Evolutionary conservation across 1,284 basidiomycete genomes (phyloP).

Genomic region (Mycosarcoma maydis): DNA sequence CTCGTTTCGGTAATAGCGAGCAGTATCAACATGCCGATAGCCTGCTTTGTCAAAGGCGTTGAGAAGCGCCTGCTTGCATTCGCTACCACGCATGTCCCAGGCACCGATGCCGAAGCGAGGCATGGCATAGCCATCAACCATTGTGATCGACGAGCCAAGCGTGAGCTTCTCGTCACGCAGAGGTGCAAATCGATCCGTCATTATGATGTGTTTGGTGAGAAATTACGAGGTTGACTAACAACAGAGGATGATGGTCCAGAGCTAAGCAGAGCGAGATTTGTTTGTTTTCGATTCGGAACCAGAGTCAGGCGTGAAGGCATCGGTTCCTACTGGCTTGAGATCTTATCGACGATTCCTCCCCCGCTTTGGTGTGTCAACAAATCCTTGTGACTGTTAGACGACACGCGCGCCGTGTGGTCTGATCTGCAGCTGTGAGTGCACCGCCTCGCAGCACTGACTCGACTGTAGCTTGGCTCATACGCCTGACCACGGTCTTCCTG

Average conservation of each 20-base stretch:
- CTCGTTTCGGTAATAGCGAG: slow-evolving; percentile 73
- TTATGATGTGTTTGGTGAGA: neutral
- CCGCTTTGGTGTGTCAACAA: neutral
- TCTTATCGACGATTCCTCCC: too few species aligned
- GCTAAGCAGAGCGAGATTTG: too few species aligned
- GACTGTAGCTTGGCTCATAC: too few species aligned
- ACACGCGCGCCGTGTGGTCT: too few species aligned
- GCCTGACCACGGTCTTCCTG: too few species aligned
- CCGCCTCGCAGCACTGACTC: too few species aligned
- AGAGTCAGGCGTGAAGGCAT: too few species aligned
- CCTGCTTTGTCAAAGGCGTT: slow-evolving; percentile 63
- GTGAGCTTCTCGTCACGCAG: slow-evolving; percentile 17
- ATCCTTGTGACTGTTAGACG: too few species aligned
- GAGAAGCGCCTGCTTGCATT: slow-evolving; percentile 27
- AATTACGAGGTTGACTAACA: neutral
- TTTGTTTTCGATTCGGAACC: too few species aligned
- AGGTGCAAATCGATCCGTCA: slow-evolving; percentile 32
- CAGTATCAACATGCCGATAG: slow-evolving; percentile 66
- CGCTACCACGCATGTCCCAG: slow-evolving; percentile 41
- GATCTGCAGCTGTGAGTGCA: too few species aligned
- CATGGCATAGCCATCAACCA: slow-evolving; percentile 37
- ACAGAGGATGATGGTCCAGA: neutral
- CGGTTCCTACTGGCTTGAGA: too few species aligned
- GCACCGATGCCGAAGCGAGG: slow-evolving; percentile 50
- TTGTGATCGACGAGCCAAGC: slow-evolving; percentile 27